phyloP scores from a whole-genome alignment of 2,329 filamentous ascomycete species.

The Albophoma yamanashiensis region DNA sequence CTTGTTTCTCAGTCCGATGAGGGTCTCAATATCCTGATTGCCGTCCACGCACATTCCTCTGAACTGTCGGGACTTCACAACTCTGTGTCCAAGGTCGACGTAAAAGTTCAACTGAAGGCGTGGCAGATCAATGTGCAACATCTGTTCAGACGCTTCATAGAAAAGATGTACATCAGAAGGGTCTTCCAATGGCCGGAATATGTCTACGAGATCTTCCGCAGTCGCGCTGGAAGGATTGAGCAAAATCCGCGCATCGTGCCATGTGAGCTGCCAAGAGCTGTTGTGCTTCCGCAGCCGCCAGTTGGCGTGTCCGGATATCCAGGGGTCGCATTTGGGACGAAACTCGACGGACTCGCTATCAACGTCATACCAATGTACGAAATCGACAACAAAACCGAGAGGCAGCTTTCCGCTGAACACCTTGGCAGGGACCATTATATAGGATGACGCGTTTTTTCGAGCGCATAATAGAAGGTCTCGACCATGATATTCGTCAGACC shows the following conservation, averaged over 20 bases:
- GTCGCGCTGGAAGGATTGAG: background rate
- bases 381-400: slow-evolving; percentile 24
- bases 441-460: slow-evolving; percentile 1
- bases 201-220: background rate
- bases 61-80: slow-evolving; percentile 36
- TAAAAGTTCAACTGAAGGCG: slow-evolving; percentile 36
- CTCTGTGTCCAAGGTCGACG: slow-evolving; percentile 12
- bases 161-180: background rate
- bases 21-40: slow-evolving; percentile 32
- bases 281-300: slow-evolving; percentile 11
- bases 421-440: slow-evolving; percentile 19
- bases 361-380: slow-evolving; percentile 34
- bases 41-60: slow-evolving; percentile 36
- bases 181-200: background rate
- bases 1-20: slow-evolving; percentile 37
- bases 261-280: slow-evolving; percentile 11
- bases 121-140: slow-evolving; percentile 37
- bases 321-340: slow-evolving; percentile 13
- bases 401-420: slow-evolving; percentile 21
- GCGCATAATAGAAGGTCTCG: slow-evolving; percentile 20
- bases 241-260: background rate
- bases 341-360: slow-evolving; percentile 18
- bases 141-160: too few species aligned
- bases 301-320: slow-evolving; percentile 10
- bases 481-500: background rate